A percentile compares a stretch with the other conserved stretches of the same genome.
Conservation (phyloP, 2,329 filamentous ascomycete genomes). For the Fonsecaea pedrosoi region DNA sequence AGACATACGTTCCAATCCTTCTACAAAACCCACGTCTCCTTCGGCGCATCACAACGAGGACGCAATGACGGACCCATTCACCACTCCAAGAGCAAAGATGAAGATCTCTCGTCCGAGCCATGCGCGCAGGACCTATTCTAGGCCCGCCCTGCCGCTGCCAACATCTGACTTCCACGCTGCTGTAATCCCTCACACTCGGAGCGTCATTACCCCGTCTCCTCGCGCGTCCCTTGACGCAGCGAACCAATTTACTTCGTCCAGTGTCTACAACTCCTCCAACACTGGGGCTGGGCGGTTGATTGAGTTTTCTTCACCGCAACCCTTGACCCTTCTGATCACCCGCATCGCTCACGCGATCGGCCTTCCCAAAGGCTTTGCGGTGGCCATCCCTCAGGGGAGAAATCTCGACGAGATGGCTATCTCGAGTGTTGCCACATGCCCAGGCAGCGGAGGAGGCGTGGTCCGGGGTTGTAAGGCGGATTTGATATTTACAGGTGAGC, state of each 20-base stretch:
- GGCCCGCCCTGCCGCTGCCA: slow-evolving; percentile 49
- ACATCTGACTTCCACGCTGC: slow-evolving; percentile 44
- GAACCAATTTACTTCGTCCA: slow-evolving; percentile 41
- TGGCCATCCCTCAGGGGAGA: slow-evolving; percentile 68
- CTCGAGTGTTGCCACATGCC: slow-evolving; percentile 80
- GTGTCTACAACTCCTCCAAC: slow-evolving; percentile 47
- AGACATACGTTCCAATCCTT: slow-evolving; percentile 22
- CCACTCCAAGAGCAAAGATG: slow-evolving; percentile 29
- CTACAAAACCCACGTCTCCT: slow-evolving; percentile 34
- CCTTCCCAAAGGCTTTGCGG: slow-evolving; percentile 68
- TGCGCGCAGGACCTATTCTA: slow-evolving; percentile 46
- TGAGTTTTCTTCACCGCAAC: slow-evolving; percentile 60
- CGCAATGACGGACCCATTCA: slow-evolving; percentile 47
- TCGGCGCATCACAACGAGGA: slow-evolving; percentile 28
- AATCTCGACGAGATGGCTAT: slow-evolving; percentile 64
- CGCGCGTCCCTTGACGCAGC: slow-evolving; percentile 45
- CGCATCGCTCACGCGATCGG: slow-evolving; percentile 69
- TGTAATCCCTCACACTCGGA: slow-evolving; percentile 57
- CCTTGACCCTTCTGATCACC: slow-evolving; percentile 65
- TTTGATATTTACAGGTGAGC: slow-evolving; percentile 86
- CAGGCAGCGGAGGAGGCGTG: slow-evolving; percentile 79
- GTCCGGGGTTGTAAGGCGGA: slow-evolving; percentile 66
- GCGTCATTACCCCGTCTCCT: slow-evolving; percentile 59
- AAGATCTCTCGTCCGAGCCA: slow-evolving; percentile 26
- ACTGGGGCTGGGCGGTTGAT: slow-evolving; percentile 69